Evolutionary conservation across 202 grass and related monocot species (phyloP).

Genomic region (Saccharum hybrid): DNA sequence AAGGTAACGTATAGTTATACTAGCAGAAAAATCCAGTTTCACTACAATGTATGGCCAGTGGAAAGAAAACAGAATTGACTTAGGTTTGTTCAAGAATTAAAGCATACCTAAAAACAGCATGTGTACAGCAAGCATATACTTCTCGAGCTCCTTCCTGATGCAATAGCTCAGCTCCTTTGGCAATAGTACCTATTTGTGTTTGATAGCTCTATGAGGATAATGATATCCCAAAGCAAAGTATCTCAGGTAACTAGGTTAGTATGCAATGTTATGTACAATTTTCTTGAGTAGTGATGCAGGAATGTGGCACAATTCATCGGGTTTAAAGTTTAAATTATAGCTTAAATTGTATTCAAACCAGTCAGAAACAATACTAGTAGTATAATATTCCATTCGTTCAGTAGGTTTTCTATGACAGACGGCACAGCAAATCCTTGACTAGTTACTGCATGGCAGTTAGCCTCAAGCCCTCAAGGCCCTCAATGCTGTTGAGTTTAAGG

Average conservation of each 20-base stretch:
- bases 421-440: conserved; percentile 7
- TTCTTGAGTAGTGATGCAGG: neutral
- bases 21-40: conserved; percentile 11
- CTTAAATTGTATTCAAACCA: neutral
- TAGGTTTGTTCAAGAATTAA: conserved; percentile 12
- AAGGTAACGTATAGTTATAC: conserved; percentile 25
- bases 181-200: conserved; percentile 75
- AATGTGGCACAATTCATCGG: neutral
- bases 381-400: conserved; percentile 8
- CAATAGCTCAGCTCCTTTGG: conserved; percentile 84
- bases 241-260: conserved; percentile 19
- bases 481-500: neutral
- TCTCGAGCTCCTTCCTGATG: conserved; percentile 98
- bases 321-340: conserved; percentile 15
- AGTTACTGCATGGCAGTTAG: neutral
- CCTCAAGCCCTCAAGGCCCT: neutral
- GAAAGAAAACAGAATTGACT: conserved; percentile 5
- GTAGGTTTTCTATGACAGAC: neutral
- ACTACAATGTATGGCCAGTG: neutral
- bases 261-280: conserved; percentile 29
- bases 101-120: conserved; percentile 96
- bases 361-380: conserved; percentile 1
- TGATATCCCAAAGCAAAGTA: conserved; percentile 27
- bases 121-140: conserved; percentile 97
- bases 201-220: conserved; percentile 35